Evolutionary conservation across 257 asterid genomes (phyloP), one percentile per base, ranked within the genome.

Genomic region (Orobanche coerulescens): DNA sequence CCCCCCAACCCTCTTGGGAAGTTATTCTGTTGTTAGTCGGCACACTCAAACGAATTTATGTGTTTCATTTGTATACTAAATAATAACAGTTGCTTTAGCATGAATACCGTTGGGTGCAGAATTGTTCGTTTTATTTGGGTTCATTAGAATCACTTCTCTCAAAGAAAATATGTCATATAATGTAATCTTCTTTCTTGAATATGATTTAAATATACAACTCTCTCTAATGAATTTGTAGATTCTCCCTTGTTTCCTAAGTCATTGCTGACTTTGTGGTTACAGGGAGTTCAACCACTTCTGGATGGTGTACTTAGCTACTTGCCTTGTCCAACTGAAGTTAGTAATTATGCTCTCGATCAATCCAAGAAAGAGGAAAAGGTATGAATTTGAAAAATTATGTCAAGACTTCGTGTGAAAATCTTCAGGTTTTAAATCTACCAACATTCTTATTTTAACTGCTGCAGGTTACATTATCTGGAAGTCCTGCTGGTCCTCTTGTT

Each of bases 211-310:
- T 50, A 12, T 23, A 31, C 50, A 59, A 7, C 23, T 60, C 44
- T 54, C 34, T 15, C 36, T 1, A 57, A 62, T 54, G 34, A 58
- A n/a, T 42, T 59, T 52, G 13, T 28, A 23, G 50, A 22, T 61
- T 52, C 15, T 48, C 37, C n/a, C 9, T 30, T 57, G 39, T 34
- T 52, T 26, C 34, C 39, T 24, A 51, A 6, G 61, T 44, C 22
- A 44, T 76, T 58, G 37, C 53, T 63, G 44, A 49, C 24, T 62
- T 46, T 69, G 58, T 76, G 77, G 43, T 65, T 69, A 40, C 81
- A 93, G 98, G 98, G 97, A 13, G 88, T 93, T 62, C 98, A 89
- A 71, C 84, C 96, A 55, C 91, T 93, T 77, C 95, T 93, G 48
- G 97, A 93, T 75, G 98, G 98, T 18, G 97, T 93, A 33, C 81